These are phyloP conservation scores for Neurospora sp. DNA, from an alignment of 495 filamentous ascomycete species.

Conservation along the genomic window DNA sequence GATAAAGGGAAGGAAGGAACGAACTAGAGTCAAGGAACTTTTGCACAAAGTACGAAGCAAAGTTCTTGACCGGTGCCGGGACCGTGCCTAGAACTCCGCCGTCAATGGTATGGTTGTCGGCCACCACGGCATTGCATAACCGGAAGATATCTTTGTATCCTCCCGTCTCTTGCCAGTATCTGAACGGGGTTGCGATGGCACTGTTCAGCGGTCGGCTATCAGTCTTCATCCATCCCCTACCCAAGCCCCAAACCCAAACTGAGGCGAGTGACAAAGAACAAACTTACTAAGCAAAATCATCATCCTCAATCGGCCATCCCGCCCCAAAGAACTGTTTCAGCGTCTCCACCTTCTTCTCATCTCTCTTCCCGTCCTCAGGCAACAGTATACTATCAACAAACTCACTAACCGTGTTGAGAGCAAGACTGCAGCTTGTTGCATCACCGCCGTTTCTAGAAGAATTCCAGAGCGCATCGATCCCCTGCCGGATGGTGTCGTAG, in stretches of 20 bases:
- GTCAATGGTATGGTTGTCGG: constrained; percentile 11
- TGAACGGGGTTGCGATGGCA: constrained; percentile 15
- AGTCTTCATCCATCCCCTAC: too few species aligned
- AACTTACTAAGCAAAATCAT: constrained; percentile 20
- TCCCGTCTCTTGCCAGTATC: constrained; percentile 18
- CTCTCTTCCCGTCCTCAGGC: not conserved
- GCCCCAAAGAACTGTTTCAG: constrained; percentile 15
- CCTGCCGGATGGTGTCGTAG: constrained; percentile 49
- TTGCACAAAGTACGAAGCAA: constrained; percentile 42
- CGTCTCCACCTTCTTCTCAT: constrained; percentile 10
- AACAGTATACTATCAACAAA: constrained; percentile 44
- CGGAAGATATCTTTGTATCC: constrained; percentile 40
- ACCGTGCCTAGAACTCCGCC: constrained; percentile 16
- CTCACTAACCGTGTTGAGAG: constrained; percentile 43
- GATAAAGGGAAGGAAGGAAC: constrained; percentile 6
- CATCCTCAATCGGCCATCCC: constrained; percentile 15
- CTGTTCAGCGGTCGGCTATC: not conserved
- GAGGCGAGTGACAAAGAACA: too few species aligned
- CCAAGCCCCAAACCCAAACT: too few species aligned
- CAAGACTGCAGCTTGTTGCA: constrained; percentile 43
- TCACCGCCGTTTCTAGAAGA: not conserved
- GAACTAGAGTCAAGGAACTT: constrained; percentile 41
- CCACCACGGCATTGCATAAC: constrained; percentile 32
- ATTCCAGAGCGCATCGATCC: constrained; percentile 35
- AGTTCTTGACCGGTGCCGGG: constrained; percentile 30